Percentiles rank a stretch among this genome's conserved stretches.
These are phyloP conservation scores for Solanum appendiculatum DNA, from an alignment of 257 asterid genomes.

Conservation along the genomic window DNA sequence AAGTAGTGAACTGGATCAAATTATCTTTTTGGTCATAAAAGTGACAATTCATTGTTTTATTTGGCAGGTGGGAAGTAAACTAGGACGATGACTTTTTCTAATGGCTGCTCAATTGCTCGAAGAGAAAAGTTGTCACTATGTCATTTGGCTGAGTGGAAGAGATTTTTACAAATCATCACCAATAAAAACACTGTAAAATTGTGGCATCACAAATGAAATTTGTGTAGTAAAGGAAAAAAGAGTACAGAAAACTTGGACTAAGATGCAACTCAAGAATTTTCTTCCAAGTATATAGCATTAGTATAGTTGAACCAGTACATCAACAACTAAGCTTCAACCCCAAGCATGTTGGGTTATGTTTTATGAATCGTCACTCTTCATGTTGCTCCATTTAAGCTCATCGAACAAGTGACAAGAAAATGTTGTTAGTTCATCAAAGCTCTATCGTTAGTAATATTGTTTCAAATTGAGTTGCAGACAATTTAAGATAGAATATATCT, in stretches of 20 bases:
- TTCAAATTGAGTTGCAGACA: conserved; percentile 38
- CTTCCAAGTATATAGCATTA: not conserved
- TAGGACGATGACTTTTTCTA: not conserved
- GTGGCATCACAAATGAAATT: not conserved
- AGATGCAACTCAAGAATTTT: not conserved
- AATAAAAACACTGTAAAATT: not conserved
- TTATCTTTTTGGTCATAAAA: not conserved
- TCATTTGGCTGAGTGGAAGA: not conserved
- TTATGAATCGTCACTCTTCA: not conserved
- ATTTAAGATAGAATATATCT: conserved; percentile 36
- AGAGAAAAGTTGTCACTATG: not conserved
- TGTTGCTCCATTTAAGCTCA: not conserved
- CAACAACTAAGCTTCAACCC: not conserved
- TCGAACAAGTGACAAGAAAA: not conserved
- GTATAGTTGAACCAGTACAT: not conserved
- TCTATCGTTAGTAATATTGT: not conserved
- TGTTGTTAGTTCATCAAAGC: not conserved
- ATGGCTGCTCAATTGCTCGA: not conserved
- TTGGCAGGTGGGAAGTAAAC: not conserved
- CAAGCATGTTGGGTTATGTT: not conserved
- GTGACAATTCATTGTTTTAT: not conserved
- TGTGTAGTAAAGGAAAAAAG: not conserved
- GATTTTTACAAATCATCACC: not conserved
- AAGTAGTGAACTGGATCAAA: not conserved
- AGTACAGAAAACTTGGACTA: not conserved